Percentiles rank a stretch among this genome's conserved stretches.
Evolutionary conservation across 2,329 filamentous ascomycete genomes (phyloP).

Genomic region (Colletotrichum zoysiae): DNA sequence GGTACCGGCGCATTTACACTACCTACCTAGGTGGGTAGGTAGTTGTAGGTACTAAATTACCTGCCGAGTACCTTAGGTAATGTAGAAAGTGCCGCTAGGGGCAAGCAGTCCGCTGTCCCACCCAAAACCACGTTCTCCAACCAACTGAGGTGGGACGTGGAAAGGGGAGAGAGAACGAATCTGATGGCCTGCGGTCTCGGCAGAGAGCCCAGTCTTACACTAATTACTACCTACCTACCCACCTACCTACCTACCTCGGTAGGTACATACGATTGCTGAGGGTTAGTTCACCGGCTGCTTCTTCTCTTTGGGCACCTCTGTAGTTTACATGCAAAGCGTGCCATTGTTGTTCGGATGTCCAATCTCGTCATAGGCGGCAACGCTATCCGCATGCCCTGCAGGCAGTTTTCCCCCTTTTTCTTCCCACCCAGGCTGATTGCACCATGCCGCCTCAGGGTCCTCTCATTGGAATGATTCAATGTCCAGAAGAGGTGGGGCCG

Average conservation of each 20-base stretch:
- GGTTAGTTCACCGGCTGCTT: conserved; percentile 1
- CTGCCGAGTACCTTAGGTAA: no score
- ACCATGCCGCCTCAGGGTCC: conserved; percentile 13
- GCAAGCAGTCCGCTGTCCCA: neutral
- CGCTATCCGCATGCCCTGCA: neutral
- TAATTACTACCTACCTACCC: no score
- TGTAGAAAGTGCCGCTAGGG: no score
- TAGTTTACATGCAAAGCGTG: conserved; percentile 5
- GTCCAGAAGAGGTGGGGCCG: conserved; percentile 22
- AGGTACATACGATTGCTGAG: neutral
- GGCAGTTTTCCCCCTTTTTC: neutral
- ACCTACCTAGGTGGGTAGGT: no score
- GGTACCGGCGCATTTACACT: no score
- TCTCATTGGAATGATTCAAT: neutral
- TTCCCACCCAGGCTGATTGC: conserved; percentile 9
- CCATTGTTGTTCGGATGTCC: neutral
- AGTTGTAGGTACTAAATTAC: no score
- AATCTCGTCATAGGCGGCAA: neutral
- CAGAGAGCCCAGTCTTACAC: conserved; percentile 19
- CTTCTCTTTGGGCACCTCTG: neutral
- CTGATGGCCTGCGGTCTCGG: conserved; percentile 38
- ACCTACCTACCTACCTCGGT: no score
- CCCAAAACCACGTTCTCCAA: neutral
- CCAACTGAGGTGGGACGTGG: conserved; percentile 13
- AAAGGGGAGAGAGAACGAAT: conserved; percentile 9